Conservation (phyloP, 148 eudicot genomes). For the Linanthus parryae region DNA sequence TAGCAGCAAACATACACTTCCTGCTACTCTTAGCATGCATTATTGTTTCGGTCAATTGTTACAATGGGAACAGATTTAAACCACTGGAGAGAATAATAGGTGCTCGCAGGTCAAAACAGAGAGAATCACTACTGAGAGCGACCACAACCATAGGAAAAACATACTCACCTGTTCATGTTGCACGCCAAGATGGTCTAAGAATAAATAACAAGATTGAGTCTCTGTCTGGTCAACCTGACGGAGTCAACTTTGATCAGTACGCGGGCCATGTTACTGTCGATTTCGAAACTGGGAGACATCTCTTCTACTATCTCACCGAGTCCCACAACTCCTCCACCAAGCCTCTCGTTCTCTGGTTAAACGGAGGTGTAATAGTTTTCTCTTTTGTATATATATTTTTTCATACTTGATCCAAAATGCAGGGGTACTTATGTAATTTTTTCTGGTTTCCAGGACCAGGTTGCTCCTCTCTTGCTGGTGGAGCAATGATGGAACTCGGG, state of each 20-base stretch:
- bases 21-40: no score
- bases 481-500: conserved; percentile 74
- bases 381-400: not conserved
- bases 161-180: conserved; percentile 8
- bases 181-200: conserved; percentile 16
- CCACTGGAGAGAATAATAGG: not conserved
- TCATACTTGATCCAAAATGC: not conserved
- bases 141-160: not conserved
- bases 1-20: no score
- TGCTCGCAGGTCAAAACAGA: not conserved
- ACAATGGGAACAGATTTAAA: not conserved
- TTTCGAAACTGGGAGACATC: conserved; percentile 29
- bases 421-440: not conserved
- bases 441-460: conserved; percentile 57
- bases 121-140: not conserved
- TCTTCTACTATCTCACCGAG: conserved; percentile 73
- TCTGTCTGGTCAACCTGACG: conserved; percentile 70
- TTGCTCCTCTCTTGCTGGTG: conserved; percentile 77
- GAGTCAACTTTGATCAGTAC: conserved; percentile 61
- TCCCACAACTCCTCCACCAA: conserved; percentile 43
- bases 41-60: not conserved
- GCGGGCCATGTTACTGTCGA: conserved; percentile 57
- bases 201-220: conserved; percentile 29
- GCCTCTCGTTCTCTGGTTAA: conserved; percentile 80
- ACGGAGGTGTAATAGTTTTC: conserved; percentile 47